Base-by-base conservation (phyloP, 139 green algal genomes). In the Edaphochlamys debaryana region DNA sequence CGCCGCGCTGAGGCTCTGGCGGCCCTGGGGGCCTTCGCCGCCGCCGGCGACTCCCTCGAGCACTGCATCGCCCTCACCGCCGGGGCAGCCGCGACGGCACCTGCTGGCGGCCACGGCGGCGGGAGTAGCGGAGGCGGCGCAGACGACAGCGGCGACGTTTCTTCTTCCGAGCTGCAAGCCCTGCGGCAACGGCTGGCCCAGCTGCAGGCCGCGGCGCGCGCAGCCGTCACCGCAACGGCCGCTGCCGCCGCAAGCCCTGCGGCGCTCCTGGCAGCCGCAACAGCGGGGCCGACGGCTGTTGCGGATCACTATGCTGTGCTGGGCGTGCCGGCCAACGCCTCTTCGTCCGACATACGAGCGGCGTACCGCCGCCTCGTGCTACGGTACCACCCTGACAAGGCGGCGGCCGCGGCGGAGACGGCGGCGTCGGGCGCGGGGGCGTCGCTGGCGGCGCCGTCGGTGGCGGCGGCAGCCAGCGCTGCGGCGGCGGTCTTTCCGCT, bases 351-450 rank as follows among this genome's bases (percentile, higher is more conserved):
- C 25, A 67, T 94, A 22, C 87, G 82, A 63, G 62, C 71, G 58
- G 81, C 88, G 5, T 93, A 89, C 82, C 87, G 84, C 48, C 84
- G 85, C 42, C 73, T 93, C 8, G 88, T 90, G 50, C 77, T 94
- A 34, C 87, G 86, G 62, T 88, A 89, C 63, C 91, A 94, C 63
- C 91, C 91, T 36, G 91, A 93, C 77, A 94, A 94, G 76, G 88
- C 83, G 34, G 64, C 64, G 45, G 78, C 34, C 15, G 66, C 66
- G 7, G 66, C 27, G 29, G 64, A 45, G 45, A 48, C 29, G 48
- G 27, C 27, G 38, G 67, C 38, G 8, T 38, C 38, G 2, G 37
- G 5, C 41, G 78, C 66, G 45, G 29, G 19, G 62, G 48, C 64
- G 48, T 41, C 38, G 17, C 40, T 27, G 34, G 64, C 9, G 64